A percentile compares a stretch with the other conserved stretches of the same genome.
phyloP scores from a whole-genome alignment of 106 monocot species.

The Acorus calamus region DNA sequence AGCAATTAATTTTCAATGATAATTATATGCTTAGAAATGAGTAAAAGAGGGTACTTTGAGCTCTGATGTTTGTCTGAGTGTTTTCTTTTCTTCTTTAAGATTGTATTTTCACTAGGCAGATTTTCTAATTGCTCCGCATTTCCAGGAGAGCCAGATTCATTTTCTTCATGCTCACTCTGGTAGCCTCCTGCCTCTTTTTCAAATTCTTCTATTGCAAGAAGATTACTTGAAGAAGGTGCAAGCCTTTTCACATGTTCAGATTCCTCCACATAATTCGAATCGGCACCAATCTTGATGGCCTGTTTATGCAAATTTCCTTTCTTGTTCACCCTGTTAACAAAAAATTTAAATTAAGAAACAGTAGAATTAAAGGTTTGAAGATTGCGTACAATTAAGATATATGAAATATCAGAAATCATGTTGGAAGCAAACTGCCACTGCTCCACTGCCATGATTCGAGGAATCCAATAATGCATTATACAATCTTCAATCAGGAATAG shows the following conservation, averaged over 20 bases:
- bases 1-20: no score
- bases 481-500: no score
- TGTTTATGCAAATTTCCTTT: conserved; percentile 9
- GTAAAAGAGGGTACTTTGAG: conserved; percentile 20
- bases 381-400: no score
- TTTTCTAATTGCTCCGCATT: conserved; percentile 1
- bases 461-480: no score
- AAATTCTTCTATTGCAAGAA: conserved; percentile 21
- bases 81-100: conserved; percentile 26
- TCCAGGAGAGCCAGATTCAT: conserved; percentile 1
- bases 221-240: neutral
- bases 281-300: conserved; percentile 8
- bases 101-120: neutral
- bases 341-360: neutral
- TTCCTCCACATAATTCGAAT: conserved; percentile 8
- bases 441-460: no score
- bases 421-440: no score
- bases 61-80: conserved; percentile 14
- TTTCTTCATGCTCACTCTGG: conserved; percentile 4
- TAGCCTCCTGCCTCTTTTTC: conserved; percentile 7
- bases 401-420: no score
- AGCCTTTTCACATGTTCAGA: conserved; percentile 16
- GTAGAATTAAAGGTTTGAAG: no score
- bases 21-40: neutral
- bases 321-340: conserved; percentile 26